Base-by-base conservation (phyloP, 1,139 yeast species). In the Hansenula lynferdii region DNA sequence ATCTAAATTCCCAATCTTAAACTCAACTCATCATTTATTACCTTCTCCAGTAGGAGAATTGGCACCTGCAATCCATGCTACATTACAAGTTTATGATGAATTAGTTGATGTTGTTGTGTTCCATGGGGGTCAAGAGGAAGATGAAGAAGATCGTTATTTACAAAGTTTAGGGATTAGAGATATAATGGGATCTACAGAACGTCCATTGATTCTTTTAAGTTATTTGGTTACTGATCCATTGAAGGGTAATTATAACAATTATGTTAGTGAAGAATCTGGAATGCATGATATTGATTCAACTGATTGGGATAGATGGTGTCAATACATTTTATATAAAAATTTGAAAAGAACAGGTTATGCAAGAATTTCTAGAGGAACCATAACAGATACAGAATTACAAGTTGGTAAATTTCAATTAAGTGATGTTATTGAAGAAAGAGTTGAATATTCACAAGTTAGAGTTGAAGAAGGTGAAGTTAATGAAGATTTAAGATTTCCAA, bases 301-400 rank as follows among this genome's bases (percentile, higher is more conserved):
- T 10, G 98, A 92, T 60, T 86, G 94, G 84, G 98, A 92, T 58
- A 77, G 98, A 65, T 92, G 98, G 98, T 92, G 98, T 66, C 95
- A 92, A 64, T 92, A 92, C 64, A 89, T 92, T 46, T 67, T 92
- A 49, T 92, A 84, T 73, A 85, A 92, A 60, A 82, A 84, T 43
- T 67, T 92, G 62, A 83, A 79, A 60, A 84, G 96, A 61, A 79
- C 85, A 3, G 97, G 95, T 2, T 92, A 92, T 59, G 97, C 97
- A 2, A 79, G 98, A 60, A 84, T 92, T 30, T 82, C 95, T 34
- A 76, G 98, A 57, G 86, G 95, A 8, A 82, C 96, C 2, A 90
- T 92, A 49, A 92, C 98, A 2, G 98, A 92, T 57, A 92, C 98
- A 2, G 98, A 92, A 61, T 76, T 92, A 41, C 98, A 92, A 66